Percentiles rank a stretch among this genome's conserved stretches.
These are phyloP conservation scores for Kwoniella shivajii DNA, from an alignment of 1,284 basidiomycete genomes.

Conservation along the genomic window DNA sequence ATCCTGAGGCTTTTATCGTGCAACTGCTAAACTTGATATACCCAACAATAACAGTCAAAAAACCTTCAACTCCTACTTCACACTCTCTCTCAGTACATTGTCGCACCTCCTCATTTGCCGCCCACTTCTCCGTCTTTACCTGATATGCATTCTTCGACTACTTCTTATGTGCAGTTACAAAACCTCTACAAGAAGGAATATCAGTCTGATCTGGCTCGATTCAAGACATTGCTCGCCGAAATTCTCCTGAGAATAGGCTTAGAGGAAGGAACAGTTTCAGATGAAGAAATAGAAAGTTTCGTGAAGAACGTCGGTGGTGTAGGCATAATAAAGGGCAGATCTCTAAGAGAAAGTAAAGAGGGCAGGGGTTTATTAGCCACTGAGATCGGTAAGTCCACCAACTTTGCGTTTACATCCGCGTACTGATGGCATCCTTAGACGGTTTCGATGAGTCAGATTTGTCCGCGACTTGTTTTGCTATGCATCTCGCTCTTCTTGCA, in stretches of 20 bases:
- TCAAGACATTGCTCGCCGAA: slow-evolving; percentile 45
- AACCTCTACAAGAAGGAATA: slow-evolving; percentile 51
- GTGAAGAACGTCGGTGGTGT: slow-evolving; percentile 88
- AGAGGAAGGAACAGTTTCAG: slow-evolving; percentile 55
- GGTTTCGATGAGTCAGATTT: slow-evolving; percentile 14
- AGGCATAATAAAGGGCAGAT: slow-evolving; percentile 72
- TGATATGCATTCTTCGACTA: slow-evolving; percentile 93
- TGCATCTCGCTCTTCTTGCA: slow-evolving; percentile 55
- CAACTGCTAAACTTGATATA: neutral
- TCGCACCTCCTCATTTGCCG: slow-evolving; percentile 57
- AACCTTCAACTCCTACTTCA: slow-evolving; percentile 86
- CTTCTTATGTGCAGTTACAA: slow-evolving; percentile 63
- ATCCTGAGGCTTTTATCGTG: neutral
- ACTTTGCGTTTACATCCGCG: neutral
- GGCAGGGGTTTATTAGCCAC: slow-evolving; percentile 53
- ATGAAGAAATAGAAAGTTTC: slow-evolving; percentile 70
- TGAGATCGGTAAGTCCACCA: slow-evolving; percentile 61
- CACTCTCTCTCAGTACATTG: slow-evolving; percentile 64
- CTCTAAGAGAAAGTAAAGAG: slow-evolving; percentile 64
- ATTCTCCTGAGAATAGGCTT: slow-evolving; percentile 43
- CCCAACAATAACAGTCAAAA: slow-evolving; percentile 52
- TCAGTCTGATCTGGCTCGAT: slow-evolving; percentile 40
- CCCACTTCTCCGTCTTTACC: slow-evolving; percentile 74
- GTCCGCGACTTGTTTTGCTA: slow-evolving; percentile 15
- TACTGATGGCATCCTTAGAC: neutral